Conservation (phyloP, 768 basidiomycete genomes). For the Pleurotus sapidus region DNA sequence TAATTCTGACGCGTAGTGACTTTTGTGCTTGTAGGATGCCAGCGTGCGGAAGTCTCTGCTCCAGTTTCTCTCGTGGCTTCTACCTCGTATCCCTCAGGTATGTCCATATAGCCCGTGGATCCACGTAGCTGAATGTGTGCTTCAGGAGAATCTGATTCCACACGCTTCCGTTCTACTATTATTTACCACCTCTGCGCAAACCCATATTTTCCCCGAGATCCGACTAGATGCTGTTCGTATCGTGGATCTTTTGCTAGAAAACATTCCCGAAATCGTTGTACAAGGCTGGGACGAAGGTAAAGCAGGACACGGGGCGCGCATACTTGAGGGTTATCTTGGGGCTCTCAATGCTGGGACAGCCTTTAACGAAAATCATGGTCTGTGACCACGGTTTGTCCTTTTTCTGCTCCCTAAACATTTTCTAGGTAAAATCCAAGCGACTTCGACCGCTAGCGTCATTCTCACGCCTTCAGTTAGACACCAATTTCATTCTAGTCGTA, state of each 20-base stretch:
- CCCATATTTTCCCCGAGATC: conserved; percentile 94
- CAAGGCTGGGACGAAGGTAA: conserved; percentile 62
- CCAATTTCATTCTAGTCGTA: not conserved
- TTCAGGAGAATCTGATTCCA: conserved; percentile 67
- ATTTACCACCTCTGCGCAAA: conserved; percentile 87
- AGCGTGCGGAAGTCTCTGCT: conserved; percentile 73
- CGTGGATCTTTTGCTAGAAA: conserved; percentile 69
- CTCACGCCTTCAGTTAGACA: conserved; percentile 58
- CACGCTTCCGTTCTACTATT: conserved; percentile 77
- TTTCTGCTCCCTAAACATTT: not conserved
- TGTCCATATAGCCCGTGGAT: conserved; percentile 10
- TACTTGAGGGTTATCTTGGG: conserved; percentile 80
- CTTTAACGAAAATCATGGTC: conserved; percentile 57
- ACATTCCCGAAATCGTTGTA: conserved; percentile 65
- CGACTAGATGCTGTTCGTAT: conserved; percentile 86
- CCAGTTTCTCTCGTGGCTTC: conserved; percentile 68
- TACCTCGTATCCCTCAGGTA: conserved; percentile 62
- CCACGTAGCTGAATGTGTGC: not conserved
- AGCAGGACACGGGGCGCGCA: conserved; percentile 53
- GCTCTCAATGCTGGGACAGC: conserved; percentile 68
- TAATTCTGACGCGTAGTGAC: conserved; percentile 8
- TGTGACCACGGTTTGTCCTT: conserved; percentile 2
- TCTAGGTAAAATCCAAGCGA: conserved; percentile 41
- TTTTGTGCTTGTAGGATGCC: conserved; percentile 55
- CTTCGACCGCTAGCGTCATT: conserved; percentile 62